phyloP scores from a whole-genome alignment of 2,329 filamentous ascomycete genomes.

The Balansia obtecta region DNA sequence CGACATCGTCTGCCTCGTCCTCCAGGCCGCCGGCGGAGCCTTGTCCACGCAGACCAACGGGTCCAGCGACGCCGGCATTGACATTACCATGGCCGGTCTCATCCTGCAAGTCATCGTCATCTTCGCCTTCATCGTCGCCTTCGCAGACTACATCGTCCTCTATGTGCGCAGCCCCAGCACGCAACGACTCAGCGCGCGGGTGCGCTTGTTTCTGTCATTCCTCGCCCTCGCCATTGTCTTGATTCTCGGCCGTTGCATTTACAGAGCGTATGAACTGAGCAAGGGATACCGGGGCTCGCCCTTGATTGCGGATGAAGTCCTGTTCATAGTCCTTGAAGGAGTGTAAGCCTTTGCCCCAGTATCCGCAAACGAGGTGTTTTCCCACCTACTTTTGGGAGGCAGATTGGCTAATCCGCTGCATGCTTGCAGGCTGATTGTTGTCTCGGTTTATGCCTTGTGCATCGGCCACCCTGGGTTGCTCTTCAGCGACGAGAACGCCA shows the following conservation, averaged over 20 bases:
- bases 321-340: constrained; percentile 44
- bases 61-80: constrained; percentile 26
- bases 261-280: constrained; percentile 52
- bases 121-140: constrained; percentile 34
- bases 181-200: constrained; percentile 10
- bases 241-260: constrained; percentile 49
- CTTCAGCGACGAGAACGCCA: neutral
- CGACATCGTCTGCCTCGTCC: constrained; percentile 39
- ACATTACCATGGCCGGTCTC: constrained; percentile 35
- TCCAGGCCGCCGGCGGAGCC: constrained; percentile 44
- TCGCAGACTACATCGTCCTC: constrained; percentile 34
- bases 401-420: neutral
- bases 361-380: neutral
- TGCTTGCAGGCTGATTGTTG: constrained; percentile 18
- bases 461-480: constrained; percentile 25
- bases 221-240: constrained; percentile 41
- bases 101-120: constrained; percentile 46
- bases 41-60: constrained; percentile 33
- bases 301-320: constrained; percentile 36
- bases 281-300: constrained; percentile 43
- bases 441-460: constrained; percentile 24
- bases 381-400: too few species aligned
- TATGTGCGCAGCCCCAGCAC: constrained; percentile 17
- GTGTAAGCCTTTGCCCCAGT: constrained; percentile 20
- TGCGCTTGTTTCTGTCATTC: constrained; percentile 36